Base-by-base conservation (phyloP, 2,329 filamentous ascomycete genomes). In the Rachicladosporium sp. region DNA sequence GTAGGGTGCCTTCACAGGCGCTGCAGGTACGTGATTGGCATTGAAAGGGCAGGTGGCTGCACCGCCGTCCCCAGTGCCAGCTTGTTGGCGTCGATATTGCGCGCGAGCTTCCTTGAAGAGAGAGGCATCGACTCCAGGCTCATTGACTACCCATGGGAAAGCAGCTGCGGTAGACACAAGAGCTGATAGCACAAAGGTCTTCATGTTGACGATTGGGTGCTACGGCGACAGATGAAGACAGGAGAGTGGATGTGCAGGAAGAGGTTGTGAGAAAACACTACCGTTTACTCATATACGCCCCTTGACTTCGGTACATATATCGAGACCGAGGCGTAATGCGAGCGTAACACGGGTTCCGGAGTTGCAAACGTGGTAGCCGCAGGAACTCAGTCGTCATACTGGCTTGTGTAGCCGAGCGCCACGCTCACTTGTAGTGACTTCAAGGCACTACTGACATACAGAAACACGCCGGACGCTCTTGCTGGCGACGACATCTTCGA, bases 1-100 rank as follows among this genome's bases (percentile, higher is more conserved):
- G 37, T 53, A 66, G 38, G 56, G 37, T 10, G 45, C 35, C 6
- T 52, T 58, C 40, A 60, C 53, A 0, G 58, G 55, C 9, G 53
- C 54, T 4, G 62, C 63, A 29, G 56, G 51, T 10, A 54, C 46
- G 43, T 65, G 63, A 36, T 63, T 53, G 5, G 56, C 32, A 38
- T 65, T 65, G 56, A 58, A 60, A 4, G 63, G 60, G 46, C 60
- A 62, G 10, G 41, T 51, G 2, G 50, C 53, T 12, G 57, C 43
- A 27, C 49, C 46, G 3, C 56, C 57, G 21, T 51, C 42, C 7
- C 43, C 50, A 7, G 41, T 42, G 4, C 52, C 53, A 30, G 52
- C 39, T 42, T 62, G 59, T 49, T 62, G 59, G 13, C 60, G 34
- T 29, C 37, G 44, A 19, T 44, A 41, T 33, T 44, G 46, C 15